Percentiles rank a stretch among this genome's conserved stretches.
These are phyloP conservation scores for Colletotrichum chrysophilum DNA, from an alignment of 2,329 filamentous ascomycete species.

Conservation along the genomic window DNA sequence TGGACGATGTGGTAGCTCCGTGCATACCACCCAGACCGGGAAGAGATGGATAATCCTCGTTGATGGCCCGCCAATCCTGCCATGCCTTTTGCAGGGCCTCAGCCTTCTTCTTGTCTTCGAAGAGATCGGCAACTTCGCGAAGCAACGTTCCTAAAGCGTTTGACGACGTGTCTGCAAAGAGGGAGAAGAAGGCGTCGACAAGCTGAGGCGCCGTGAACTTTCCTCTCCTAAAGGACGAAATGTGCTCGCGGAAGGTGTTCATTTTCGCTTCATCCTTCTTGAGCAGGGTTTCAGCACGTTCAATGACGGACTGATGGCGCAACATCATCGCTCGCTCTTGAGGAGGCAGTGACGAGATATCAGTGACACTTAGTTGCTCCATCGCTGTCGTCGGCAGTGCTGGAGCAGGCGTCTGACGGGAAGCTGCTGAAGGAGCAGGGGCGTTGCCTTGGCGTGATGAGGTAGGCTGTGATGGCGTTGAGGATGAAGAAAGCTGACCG, in stretches of 20 bases:
- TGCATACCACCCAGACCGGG: slow-evolving; percentile 76
- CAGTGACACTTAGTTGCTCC: slow-evolving; percentile 55
- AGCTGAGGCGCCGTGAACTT: slow-evolving; percentile 75
- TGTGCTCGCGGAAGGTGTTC: slow-evolving; percentile 75
- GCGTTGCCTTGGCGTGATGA: slow-evolving; percentile 23
- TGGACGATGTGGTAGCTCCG: slow-evolving; percentile 60
- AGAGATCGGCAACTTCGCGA: slow-evolving; percentile 90
- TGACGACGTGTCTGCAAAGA: slow-evolving; percentile 80
- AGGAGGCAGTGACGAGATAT: slow-evolving; percentile 62
- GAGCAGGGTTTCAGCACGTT: slow-evolving; percentile 82
- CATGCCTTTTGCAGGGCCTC: slow-evolving; percentile 80
- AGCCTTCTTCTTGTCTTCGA: slow-evolving; percentile 80
- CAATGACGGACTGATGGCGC: slow-evolving; percentile 83
- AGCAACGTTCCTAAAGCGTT: slow-evolving; percentile 86
- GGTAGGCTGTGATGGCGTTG: slow-evolving; percentile 38
- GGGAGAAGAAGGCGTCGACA: slow-evolving; percentile 84
- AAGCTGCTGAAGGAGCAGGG: background rate
- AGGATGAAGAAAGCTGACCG: slow-evolving; percentile 72
- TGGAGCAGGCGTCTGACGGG: slow-evolving; percentile 16
- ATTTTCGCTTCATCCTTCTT: slow-evolving; percentile 79
- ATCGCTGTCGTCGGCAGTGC: slow-evolving; percentile 40
- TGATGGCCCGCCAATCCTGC: slow-evolving; percentile 95
- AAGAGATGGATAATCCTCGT: slow-evolving; percentile 91
- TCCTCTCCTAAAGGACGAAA: slow-evolving; percentile 78
- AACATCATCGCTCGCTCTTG: slow-evolving; percentile 82